Base-by-base conservation (phyloP, 2,329 filamentous ascomycete species). In the Cordyceps tenuipes region DNA sequence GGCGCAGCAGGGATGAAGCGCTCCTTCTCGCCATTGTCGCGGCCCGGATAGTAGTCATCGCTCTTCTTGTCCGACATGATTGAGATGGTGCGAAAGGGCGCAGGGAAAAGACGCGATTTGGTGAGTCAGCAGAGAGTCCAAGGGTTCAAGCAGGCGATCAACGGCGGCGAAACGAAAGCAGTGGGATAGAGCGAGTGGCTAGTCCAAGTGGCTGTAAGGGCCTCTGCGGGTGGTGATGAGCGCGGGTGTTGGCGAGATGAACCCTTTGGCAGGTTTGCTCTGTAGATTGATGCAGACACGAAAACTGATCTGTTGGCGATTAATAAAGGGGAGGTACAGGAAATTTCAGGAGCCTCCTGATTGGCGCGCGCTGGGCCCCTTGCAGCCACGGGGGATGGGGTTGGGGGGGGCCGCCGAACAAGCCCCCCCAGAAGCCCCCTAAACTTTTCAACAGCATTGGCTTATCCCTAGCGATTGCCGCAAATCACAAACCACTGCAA, bases 11-110 rank as follows among this genome's bases (percentile, higher is more conserved):
- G 56, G n/a, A 62, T 59, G 52, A 62, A 62, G 56, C 56, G 60
- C 31, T 62, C 60, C 51, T 59, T 62, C 36, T 62, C 60, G 56
- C 44, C 60, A 43, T 58, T 57, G 17, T 59, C 48, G 17, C 44
- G 39, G 21, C 49, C 60, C 39, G 56, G 44, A 15, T 59, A 62
- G 60, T 50, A 51, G 56, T 62, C 60, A 47, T 62, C 60, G 46
- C 36, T 59, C 44, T 59, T 59, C 56, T 62, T 62, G 39, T 59
- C 60, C 17, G 60, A 62, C 60, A 59, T 59, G 44, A 39, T 59
- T 34, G 48, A 43, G 26, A 51, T 26, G 29, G 23, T 13, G 46
- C 50, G 51, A 41, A 21, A 21, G 34, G 41, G 36, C 36, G 43
- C 46, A 12, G 31, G 48, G 26, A n/a, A 49, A n/a, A 23, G 13